Evolutionary conservation across 768 basidiomycete genomes (phyloP).

Genomic region (Cyclocybe cylindracea): DNA sequence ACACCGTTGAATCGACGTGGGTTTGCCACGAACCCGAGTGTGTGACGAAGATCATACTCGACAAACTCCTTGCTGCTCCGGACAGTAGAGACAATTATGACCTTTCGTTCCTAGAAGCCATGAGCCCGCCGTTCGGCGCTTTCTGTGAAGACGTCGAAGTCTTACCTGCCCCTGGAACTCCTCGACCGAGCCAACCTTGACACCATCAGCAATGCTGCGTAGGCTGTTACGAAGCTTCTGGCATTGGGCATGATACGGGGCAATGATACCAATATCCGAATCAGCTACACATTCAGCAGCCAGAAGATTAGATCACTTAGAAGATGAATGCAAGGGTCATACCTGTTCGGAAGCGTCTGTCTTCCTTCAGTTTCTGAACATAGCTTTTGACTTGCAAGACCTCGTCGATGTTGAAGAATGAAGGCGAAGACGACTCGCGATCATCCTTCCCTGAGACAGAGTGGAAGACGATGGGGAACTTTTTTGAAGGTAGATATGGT

Average conservation of each 20-base stretch:
- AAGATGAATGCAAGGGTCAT: slow-evolving; percentile 14
- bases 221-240: slow-evolving; percentile 45
- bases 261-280: slow-evolving; percentile 58
- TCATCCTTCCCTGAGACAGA: slow-evolving; percentile 60
- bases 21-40: slow-evolving; percentile 59
- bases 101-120: slow-evolving; percentile 46
- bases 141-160: background rate
- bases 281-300: slow-evolving; percentile 32
- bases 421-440: slow-evolving; percentile 67
- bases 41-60: slow-evolving; percentile 54
- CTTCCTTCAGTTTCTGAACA: slow-evolving; percentile 34
- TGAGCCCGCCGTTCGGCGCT: background rate
- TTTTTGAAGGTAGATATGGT: slow-evolving; percentile 38
- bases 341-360: slow-evolving; percentile 43
- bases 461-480: slow-evolving; percentile 67
- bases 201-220: slow-evolving; percentile 30
- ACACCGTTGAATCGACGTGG: slow-evolving; percentile 62
- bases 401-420: slow-evolving; percentile 72
- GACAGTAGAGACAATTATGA: slow-evolving; percentile 62
- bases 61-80: slow-evolving; percentile 55
- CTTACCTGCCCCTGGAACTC: slow-evolving; percentile 65
- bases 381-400: slow-evolving; percentile 54
- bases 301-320: background rate
- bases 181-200: slow-evolving; percentile 68
- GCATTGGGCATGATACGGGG: slow-evolving; percentile 65